Base-by-base conservation (phyloP, 192 early-diverging fungal genomes). In the Gaertneriomyces semiglobifer region DNA sequence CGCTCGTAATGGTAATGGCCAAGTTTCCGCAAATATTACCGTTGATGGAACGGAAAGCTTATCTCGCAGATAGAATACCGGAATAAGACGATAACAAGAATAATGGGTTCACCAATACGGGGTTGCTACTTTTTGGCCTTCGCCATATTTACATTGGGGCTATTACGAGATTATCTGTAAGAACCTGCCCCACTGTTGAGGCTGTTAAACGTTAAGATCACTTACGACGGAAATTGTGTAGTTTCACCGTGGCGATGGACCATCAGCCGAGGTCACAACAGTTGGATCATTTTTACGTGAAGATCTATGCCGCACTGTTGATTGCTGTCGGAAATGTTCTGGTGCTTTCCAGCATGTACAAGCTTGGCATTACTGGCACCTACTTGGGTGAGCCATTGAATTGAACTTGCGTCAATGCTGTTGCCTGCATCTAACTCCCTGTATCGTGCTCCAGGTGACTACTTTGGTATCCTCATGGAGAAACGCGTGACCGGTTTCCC, bases 401-500 rank as follows among this genome's bases (percentile, higher is more conserved):
- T 5, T 20, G 3, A 20, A 5, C n/a, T 52, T 52, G 50, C 20
- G 0, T 52, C n/a, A 6, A 20, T 20, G n/a, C n/a, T 20, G n/a
- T 18, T n/a, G 50, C 4, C n/a, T 18, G 50, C 50, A 52, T 18
- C n/a, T 6, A 18, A 18, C n/a, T 52, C 4, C 0, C 3, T 18
- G 4, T 39, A 33, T 57, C 39, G 19, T 50, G 19, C 18, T 58
- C 43, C 71, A 86, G 92, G 93, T 64, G 92, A 93, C 71, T 96
- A 96, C 73, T 96, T 93, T 84, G 94, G 94, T 52, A 94, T 96
- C 55, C 74, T 93, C 59, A 77, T 72, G 92, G 81, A 88, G 12
- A 79, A 84, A 64, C 84, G 89, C 19, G 89, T 96, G 44, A 93
- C 89, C 0, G 88, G 87, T 10, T 94, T 96, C 72, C 94, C 94